Evolutionary conservation across 2,329 filamentous ascomycete genomes (phyloP).

Genomic region (Claviceps monticola): DNA sequence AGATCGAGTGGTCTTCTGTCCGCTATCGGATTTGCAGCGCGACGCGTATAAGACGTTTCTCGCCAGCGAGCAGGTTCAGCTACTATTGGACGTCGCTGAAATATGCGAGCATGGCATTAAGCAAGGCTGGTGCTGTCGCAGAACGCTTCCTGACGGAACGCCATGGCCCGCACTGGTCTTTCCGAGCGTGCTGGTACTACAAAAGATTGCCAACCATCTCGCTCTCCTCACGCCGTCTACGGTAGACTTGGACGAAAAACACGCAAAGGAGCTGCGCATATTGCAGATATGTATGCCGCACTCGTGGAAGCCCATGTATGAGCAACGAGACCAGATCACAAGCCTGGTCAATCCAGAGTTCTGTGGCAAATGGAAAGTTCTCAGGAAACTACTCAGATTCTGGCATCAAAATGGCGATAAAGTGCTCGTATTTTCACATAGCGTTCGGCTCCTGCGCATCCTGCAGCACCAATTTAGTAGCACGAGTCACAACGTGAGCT

Average conservation of each 20-base stretch:
- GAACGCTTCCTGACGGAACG: conserved; percentile 42
- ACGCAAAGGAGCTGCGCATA: conserved; percentile 60
- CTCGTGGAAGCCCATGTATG: conserved; percentile 60
- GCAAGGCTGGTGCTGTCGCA: conserved; percentile 69
- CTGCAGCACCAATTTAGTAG: conserved; percentile 74
- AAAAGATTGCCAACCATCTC: conserved; percentile 88
- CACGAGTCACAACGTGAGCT: conserved; percentile 82
- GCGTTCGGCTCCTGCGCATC: conserved; percentile 71
- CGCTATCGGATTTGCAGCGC: conserved; percentile 66
- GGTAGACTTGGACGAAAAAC: conserved; percentile 54
- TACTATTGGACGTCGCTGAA: conserved; percentile 54
- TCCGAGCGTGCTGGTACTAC: conserved; percentile 65
- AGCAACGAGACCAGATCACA: conserved; percentile 61
- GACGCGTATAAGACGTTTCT: conserved; percentile 75
- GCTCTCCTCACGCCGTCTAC: conserved; percentile 64
- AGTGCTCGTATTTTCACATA: conserved; percentile 89
- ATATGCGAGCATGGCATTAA: conserved; percentile 50
- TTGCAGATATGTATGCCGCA: conserved; percentile 64
- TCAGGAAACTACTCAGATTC: conserved; percentile 74
- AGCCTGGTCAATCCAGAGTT: conserved; percentile 78
- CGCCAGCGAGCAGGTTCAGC: conserved; percentile 49
- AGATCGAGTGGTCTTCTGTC: conserved; percentile 89
- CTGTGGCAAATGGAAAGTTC: conserved; percentile 91
- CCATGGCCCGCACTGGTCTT: conserved; percentile 72
- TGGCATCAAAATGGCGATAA: conserved; percentile 89